phyloP scores from a whole-genome alignment of 2,329 filamentous ascomycete genomes.

The Diplodia mutila region DNA sequence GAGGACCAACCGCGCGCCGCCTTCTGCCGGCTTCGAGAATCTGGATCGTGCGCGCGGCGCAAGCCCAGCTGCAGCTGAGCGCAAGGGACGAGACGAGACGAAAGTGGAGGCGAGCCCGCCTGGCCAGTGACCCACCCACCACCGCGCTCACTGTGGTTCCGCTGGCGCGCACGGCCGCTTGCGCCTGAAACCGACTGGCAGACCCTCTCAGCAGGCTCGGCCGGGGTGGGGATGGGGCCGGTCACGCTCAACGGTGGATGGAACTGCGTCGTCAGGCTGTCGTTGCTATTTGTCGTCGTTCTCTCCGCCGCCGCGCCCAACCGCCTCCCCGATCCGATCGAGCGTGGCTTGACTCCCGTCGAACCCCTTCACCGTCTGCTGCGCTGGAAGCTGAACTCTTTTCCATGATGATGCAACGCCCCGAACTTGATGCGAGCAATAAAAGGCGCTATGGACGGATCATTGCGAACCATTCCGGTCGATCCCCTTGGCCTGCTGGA shows the following conservation, averaged over 20 bases:
- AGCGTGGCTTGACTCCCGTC: background rate
- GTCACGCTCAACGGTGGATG: conserved; percentile 1
- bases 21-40: conserved; percentile 24
- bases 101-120: conserved; percentile 8
- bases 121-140: background rate
- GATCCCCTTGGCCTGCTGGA: conserved; percentile 8
- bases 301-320: background rate
- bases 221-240: conserved; percentile 18
- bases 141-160: background rate
- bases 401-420: too few relatives aligned
- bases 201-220: conserved; percentile 11
- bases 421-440: background rate
- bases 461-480: conserved; percentile 19
- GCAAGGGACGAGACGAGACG: conserved; percentile 2
- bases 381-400: background rate
- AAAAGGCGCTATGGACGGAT: conserved; percentile 11
- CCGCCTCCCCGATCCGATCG: conserved; percentile 1
- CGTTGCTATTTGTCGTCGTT: background rate
- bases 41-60: conserved; percentile 17
- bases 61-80: background rate
- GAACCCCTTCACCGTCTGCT: background rate
- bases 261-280: conserved; percentile 7
- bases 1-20: conserved; percentile 3
- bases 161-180: conserved; percentile 9
- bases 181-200: background rate